Evolutionary conservation across 371 early-diverging fungal species (phyloP).

Genomic region (Rhizopus microsporus): DNA sequence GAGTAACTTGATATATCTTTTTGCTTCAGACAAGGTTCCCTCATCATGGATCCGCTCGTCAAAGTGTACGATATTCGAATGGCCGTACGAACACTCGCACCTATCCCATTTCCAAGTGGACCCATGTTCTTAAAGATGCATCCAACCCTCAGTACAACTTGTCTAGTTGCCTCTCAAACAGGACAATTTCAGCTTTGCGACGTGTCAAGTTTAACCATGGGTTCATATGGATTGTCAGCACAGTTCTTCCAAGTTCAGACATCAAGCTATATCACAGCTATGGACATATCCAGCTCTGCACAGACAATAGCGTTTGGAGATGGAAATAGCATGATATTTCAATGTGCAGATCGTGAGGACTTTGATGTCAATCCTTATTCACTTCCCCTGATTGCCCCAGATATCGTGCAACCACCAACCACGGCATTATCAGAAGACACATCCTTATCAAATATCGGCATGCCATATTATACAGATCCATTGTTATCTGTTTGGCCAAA

Average conservation of each 20-base stretch:
- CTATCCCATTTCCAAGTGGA: slow-evolving; percentile 73
- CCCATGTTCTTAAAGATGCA: slow-evolving; percentile 75
- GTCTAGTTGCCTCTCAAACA: slow-evolving; percentile 68
- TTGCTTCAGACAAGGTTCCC: slow-evolving; percentile 51
- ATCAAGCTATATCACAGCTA: slow-evolving; percentile 61
- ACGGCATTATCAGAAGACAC: slow-evolving; percentile 61
- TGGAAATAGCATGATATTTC: slow-evolving; percentile 64
- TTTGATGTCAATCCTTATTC: slow-evolving; percentile 70
- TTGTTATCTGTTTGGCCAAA: slow-evolving; percentile 78
- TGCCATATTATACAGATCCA: slow-evolving; percentile 78
- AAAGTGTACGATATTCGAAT: slow-evolving; percentile 86
- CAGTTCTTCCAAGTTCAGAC: slow-evolving; percentile 75
- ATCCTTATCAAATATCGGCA: slow-evolving; percentile 78
- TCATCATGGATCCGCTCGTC: slow-evolving; percentile 76
- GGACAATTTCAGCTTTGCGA: slow-evolving; percentile 80
- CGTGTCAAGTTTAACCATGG: slow-evolving; percentile 57
- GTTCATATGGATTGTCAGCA: slow-evolving; percentile 50
- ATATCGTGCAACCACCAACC: slow-evolving; percentile 49
- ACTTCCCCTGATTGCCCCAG: slow-evolving; percentile 62
- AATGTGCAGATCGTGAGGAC: slow-evolving; percentile 70
- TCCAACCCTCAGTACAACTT: slow-evolving; percentile 68
- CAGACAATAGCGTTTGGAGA: slow-evolving; percentile 76
- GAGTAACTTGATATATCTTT: background rate
- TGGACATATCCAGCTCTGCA: slow-evolving; percentile 77
- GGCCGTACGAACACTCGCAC: slow-evolving; percentile 64